Percentiles rank a stretch among this genome's conserved stretches.
These are phyloP conservation scores for Dactylorhiza incarnata DNA, from an alignment of 106 monocot genomes.

Conservation along the genomic window DNA sequence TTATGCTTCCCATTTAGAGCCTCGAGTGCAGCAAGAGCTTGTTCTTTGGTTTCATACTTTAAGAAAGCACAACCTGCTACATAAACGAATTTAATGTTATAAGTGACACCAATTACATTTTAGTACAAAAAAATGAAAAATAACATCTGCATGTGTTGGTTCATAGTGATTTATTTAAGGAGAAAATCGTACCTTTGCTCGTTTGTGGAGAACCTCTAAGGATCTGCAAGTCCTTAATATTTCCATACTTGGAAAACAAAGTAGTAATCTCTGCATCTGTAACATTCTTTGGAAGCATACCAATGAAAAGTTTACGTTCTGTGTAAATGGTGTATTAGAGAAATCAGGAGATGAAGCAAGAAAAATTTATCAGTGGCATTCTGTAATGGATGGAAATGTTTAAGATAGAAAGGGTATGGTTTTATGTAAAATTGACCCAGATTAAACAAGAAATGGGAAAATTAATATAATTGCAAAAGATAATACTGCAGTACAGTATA, in stretches of 20 bases:
- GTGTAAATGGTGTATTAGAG: constrained; percentile 7
- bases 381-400: not conserved
- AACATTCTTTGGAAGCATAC: constrained; percentile 97
- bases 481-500: not conserved
- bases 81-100: constrained; percentile 7
- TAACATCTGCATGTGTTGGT: not conserved
- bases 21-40: constrained; percentile 86
- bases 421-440: not conserved
- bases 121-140: not conserved
- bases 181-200: constrained; percentile 64
- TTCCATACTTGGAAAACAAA: constrained; percentile 82
- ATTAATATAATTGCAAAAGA: not conserved
- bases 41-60: constrained; percentile 87
- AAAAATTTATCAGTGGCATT: not conserved
- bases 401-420: not conserved
- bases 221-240: constrained; percentile 83
- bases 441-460: not conserved
- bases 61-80: constrained; percentile 92
- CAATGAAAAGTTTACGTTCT: constrained; percentile 96
- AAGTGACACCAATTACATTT: not conserved
- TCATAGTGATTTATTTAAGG: not conserved
- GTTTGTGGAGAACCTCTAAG: constrained; percentile 88
- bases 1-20: constrained; percentile 88
- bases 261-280: constrained; percentile 62
- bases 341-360: constrained; percentile 4